Evolutionary conservation across 1,139 yeast species (phyloP), one percentile per base, ranked within the genome.

Genomic region (Williopsis jadinii): DNA sequence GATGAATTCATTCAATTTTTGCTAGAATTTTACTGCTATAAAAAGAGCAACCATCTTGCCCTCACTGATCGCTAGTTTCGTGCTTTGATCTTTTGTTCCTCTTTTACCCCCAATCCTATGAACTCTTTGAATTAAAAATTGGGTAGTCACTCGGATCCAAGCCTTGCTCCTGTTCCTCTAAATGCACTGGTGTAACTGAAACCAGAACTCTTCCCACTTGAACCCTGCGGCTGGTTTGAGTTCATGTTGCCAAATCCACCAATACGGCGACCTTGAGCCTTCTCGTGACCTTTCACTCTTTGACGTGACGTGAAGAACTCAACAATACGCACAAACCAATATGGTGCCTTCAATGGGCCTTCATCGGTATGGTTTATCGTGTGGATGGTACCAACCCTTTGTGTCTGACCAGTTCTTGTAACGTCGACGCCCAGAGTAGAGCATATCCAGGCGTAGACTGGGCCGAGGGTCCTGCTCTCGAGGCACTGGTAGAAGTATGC

Each of bases 401-500:
- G 52, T 2, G 47, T 28, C 40, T 51, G 41, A 27, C 36, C 41
- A 13, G 31, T 27, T 47, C 57, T 37, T 44, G 58, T 44, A n/a
- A 43, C 47, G 8, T 50, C 52, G 8, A 52, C 41, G 35, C 56
- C 41, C 50, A 56, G 41, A 10, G 46, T 32, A 49, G 52, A 37
- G 53, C 48, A 39, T 54, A 45, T 19, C 59, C 53, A 39, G 44
- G 53, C 39, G 60, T 59, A 54, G 36, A 76, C 68, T 2, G 79
- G 71, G 0, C 77, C 76, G 29, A 71, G 49, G 1, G 84, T 74
- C 34, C 65, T 62, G 1, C 81, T 73, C 51, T 77, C 82, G 30
- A 76, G 56, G 53, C 85, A 79, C 47, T 74, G 77, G 58, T 78
- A 79, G 15, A 75, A 50, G 52, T 79, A 79, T 0, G 80, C 84